These are phyloP conservation scores for Pythium guiyangense DNA, from an alignment of 352 stramenopile species.

Conservation along the genomic window DNA sequence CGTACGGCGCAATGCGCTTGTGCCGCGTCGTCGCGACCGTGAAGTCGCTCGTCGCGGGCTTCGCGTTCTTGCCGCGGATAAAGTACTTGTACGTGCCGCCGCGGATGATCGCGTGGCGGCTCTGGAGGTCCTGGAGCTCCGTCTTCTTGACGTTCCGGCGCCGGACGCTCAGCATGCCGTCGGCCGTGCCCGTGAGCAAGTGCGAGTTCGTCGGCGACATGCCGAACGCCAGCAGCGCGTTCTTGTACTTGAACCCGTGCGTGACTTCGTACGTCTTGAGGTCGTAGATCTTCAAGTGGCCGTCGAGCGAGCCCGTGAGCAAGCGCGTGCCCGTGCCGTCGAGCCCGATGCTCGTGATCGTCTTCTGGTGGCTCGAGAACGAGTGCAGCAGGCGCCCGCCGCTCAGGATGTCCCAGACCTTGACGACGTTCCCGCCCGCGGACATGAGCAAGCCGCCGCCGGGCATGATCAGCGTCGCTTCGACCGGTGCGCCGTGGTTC, in stretches of 20 bases:
- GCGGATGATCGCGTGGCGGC: constrained; percentile 65
- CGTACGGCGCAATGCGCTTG: constrained; percentile 90
- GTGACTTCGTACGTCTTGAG: constrained; percentile 89
- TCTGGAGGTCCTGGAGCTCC: constrained; percentile 63
- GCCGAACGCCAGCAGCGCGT: constrained; percentile 71
- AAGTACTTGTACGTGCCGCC: constrained; percentile 90
- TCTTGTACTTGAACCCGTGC: constrained; percentile 87
- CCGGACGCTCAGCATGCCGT: constrained; percentile 82
- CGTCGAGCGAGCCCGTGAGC: constrained; percentile 88
- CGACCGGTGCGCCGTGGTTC: constrained; percentile 86
- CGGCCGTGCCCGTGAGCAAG: constrained; percentile 69
- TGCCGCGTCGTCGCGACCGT: constrained; percentile 79
- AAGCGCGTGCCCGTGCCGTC: constrained; percentile 87
- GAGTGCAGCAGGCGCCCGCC: constrained; percentile 81
- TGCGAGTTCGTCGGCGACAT: constrained; percentile 85
- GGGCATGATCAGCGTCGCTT: constrained; percentile 84
- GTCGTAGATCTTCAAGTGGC: constrained; percentile 93
- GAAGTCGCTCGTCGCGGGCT: constrained; percentile 69
- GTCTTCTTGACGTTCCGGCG: constrained; percentile 66
- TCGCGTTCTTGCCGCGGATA: constrained; percentile 82
- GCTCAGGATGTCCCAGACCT: constrained; percentile 92
- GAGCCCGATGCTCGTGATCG: constrained; percentile 88
- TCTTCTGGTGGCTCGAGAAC: constrained; percentile 93
- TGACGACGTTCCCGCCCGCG: constrained; percentile 86
- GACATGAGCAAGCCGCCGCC: constrained; percentile 81